phyloP scores from a whole-genome alignment of 2,329 filamentous ascomycete species.

The Neonectria magnoliae region DNA sequence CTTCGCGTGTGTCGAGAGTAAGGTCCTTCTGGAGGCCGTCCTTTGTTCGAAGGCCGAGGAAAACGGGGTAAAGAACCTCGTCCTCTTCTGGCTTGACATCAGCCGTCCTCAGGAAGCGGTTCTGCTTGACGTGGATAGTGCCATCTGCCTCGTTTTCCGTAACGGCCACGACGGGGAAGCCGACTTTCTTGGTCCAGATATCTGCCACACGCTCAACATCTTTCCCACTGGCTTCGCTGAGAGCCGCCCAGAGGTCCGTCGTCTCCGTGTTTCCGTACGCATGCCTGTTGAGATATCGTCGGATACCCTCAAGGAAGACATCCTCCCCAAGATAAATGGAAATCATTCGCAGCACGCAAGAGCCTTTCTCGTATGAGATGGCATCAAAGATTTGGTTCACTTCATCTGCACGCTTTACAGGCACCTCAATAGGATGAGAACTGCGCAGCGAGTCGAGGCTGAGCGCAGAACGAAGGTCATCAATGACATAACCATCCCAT shows the following conservation, averaged over 20 bases:
- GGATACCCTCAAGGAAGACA: constrained; percentile 89
- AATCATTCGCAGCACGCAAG: constrained; percentile 95
- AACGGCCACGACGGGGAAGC: constrained; percentile 90
- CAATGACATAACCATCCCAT: constrained; percentile 94
- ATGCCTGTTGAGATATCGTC: constrained; percentile 92
- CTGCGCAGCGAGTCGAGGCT: constrained; percentile 90
- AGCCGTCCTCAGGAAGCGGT: constrained; percentile 90
- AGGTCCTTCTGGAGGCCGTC: constrained; percentile 82
- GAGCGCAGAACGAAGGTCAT: constrained; percentile 88
- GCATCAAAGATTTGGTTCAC: constrained; percentile 99
- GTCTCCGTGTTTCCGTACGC: constrained; percentile 97
- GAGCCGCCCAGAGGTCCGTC: constrained; percentile 87
- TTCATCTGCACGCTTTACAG: constrained; percentile 93
- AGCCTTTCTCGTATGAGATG: constrained; percentile 97
- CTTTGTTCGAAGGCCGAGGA: constrained; percentile 85
- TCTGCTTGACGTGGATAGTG: constrained; percentile 89
- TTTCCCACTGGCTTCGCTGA: constrained; percentile 90
- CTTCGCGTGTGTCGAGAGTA: constrained; percentile 71
- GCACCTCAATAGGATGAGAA: constrained; percentile 96
- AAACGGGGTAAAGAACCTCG: constrained; percentile 86
- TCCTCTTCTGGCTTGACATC: constrained; percentile 96
- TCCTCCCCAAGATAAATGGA: constrained; percentile 95
- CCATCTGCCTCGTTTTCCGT: constrained; percentile 71
- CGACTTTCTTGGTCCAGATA: constrained; percentile 96
- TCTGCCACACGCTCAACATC: constrained; percentile 91